Evolutionary conservation across 2,329 filamentous ascomycete genomes (phyloP), one percentile per base, ranked within the genome.

Genomic region (Hymenoscyphus fraxineus): DNA sequence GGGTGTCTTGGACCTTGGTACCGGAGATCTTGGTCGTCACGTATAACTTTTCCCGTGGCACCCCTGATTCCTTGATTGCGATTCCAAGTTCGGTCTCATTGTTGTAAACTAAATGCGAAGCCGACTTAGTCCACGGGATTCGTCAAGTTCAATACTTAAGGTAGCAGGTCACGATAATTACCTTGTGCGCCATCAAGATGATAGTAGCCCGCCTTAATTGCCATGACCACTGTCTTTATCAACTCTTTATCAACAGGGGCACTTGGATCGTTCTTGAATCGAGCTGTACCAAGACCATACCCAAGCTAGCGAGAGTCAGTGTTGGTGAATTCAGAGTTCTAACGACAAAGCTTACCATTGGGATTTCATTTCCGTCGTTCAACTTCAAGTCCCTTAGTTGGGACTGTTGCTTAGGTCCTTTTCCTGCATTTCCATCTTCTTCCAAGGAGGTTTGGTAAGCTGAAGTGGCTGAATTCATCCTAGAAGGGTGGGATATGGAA

Each of bases 151-250:
- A 16, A 7, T n/a, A n/a, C 58, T 40, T 54, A 31, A 44, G 59
- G 22, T 47, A 16, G 22, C 12, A 31, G 38, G 44, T 38, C 22
- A 35, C 22, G n/a, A 68, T 77, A 64, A 74, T 4, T 51, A 88
- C 87, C 78, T 79, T 93, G 87, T 22, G 91, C 91, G 55, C 90
- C 86, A 75, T 94, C 91, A 2, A 93, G 80, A 72, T 93, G 90
- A 64, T 82, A 81, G 75, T 88, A 93, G 31, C 88, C 90, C n/a
- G 85, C 76, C 62, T 84, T 82, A 71, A 92, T 88, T 39, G 90
- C 90, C 68, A 78, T 82, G 64, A 88, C 83, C 12, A 82, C 77
- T 2, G 76, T 76, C 57, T 83, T 78, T 40, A 86, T 77, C 57
- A 81, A 77, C 5, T 81, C 79, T 63, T 86, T 77, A 68, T 91